Base-by-base conservation (phyloP, 1,284 basidiomycete species). In the Marasmius oreades region DNA sequence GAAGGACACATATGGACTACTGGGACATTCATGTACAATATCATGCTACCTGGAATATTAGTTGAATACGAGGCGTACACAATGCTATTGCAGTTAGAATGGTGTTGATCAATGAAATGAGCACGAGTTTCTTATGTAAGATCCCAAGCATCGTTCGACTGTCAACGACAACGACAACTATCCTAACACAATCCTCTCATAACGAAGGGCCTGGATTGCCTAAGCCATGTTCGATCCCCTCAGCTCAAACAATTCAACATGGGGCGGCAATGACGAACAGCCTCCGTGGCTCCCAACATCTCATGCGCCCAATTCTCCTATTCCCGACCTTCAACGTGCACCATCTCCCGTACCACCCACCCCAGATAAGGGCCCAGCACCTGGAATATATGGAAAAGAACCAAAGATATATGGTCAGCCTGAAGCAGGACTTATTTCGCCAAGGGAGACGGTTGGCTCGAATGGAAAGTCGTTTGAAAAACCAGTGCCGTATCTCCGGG, bases 321-420 rank as follows among this genome's bases (percentile, higher is more conserved):
- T 84, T 60, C 80, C 80, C 28, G 76, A 79, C 64, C 73, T 84
- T 53, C 77, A 75, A 62, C 77, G 76, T 54, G 74, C 76, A n/a
- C 66, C 72, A 39, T 67, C 75, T 14, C 72, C 77, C 37, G 66
- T 68, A 26, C 75, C 77, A 53, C 74, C 72, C 57, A 74, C 77
- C 5, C 73, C 77, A 11, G 79, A 81, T 61, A 79, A 78, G 62
- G 74, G 76, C 3, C 77, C 80, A 12, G 60, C 77, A 7, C 73
- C 76, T 47, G 83, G 84, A 24, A 68, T 83, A 20, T 91, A 87
- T 61, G 89, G 88, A 53, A 86, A 81, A 67, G 86, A 89, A 64
- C 88, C 90, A 1, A 86, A 87, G 68, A 90, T 92, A 61, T 92
- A 92, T 61, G 90, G 90, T 2, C 87, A 88, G 66, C 89, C 89